Evolutionary conservation across 2,329 filamentous ascomycete species (phyloP).

Genomic region (Shiraia sp.): DNA sequence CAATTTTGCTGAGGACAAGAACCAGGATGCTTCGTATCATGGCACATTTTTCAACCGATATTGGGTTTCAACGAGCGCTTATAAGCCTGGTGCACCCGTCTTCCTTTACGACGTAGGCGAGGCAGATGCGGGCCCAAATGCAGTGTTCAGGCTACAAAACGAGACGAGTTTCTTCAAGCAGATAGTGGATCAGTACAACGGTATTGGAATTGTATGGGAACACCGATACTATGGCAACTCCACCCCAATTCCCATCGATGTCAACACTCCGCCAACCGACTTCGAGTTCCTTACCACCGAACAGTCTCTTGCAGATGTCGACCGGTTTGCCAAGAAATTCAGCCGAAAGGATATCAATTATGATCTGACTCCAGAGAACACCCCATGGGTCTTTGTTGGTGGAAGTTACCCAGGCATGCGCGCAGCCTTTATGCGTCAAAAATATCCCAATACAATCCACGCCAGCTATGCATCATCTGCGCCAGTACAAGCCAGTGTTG

Average conservation of each 20-base stretch:
- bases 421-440: constrained; percentile 44
- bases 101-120: constrained; percentile 47
- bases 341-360: constrained; percentile 39
- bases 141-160: constrained; percentile 31
- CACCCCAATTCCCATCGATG: constrained; percentile 35
- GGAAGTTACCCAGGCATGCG: constrained; percentile 46
- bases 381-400: constrained; percentile 46
- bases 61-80: constrained; percentile 40
- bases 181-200: constrained; percentile 40
- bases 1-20: constrained; percentile 36
- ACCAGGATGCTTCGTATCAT: constrained; percentile 17
- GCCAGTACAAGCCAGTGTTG: constrained; percentile 51
- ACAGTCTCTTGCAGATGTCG: constrained; percentile 49
- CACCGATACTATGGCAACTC: constrained; percentile 50
- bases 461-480: constrained; percentile 44
- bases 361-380: constrained; percentile 39
- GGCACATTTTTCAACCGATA: constrained; percentile 44
- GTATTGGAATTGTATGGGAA: constrained; percentile 47
- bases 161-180: constrained; percentile 41
- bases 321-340: constrained; percentile 47
- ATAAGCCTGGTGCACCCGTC: constrained; percentile 43
- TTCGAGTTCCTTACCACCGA: constrained; percentile 46
- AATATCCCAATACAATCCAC: constrained; percentile 45
- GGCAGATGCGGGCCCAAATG: constrained; percentile 31
- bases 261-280: constrained; percentile 36